A percentile compares a stretch with the other conserved stretches of the same genome.
These are phyloP conservation scores for Pyracantha coccinea DNA, from an alignment of 331 rosid species.

Conservation along the genomic window DNA sequence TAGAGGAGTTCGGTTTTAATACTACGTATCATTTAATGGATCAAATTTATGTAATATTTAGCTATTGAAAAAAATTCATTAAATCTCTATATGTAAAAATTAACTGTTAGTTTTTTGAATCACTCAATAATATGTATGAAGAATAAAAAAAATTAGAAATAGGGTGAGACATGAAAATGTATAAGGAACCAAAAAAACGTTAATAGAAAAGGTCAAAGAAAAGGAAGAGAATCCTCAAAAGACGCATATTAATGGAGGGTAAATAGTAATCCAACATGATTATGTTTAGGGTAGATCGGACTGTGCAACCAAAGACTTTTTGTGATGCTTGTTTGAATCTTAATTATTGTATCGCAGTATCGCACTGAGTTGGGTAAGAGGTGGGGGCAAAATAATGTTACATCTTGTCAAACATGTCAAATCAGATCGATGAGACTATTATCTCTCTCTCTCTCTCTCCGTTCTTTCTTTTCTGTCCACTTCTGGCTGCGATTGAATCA, in stretches of 20 bases:
- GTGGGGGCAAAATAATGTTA: background rate
- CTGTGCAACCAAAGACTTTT: conserved; percentile 1
- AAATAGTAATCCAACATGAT: conserved; percentile 8
- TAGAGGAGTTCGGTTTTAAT: too few relatives aligned
- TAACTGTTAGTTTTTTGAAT: too few relatives aligned
- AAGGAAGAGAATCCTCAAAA: conserved; percentile 7
- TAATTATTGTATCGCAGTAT: background rate
- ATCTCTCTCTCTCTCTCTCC: background rate
- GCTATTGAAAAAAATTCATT: too few relatives aligned
- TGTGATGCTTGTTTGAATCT: background rate
- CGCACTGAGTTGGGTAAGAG: conserved; percentile 3
- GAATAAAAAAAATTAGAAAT: too few relatives aligned
- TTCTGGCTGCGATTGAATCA: conserved; percentile 5
- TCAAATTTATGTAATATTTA: too few relatives aligned
- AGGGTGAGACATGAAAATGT: background rate
- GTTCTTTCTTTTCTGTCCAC: conserved; percentile 13
- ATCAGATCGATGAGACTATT: conserved; percentile 3
- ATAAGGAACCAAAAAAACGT: background rate
- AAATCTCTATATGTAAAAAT: too few relatives aligned
- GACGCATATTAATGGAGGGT: background rate
- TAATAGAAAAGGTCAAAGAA: background rate
- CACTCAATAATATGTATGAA: too few relatives aligned
- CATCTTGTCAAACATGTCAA: conserved; percentile 33
- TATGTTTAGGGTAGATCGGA: background rate
- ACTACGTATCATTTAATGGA: too few relatives aligned